phyloP scores from a whole-genome alignment of 78 protist genomes.

The Dictyostelium citrinum region DNA sequence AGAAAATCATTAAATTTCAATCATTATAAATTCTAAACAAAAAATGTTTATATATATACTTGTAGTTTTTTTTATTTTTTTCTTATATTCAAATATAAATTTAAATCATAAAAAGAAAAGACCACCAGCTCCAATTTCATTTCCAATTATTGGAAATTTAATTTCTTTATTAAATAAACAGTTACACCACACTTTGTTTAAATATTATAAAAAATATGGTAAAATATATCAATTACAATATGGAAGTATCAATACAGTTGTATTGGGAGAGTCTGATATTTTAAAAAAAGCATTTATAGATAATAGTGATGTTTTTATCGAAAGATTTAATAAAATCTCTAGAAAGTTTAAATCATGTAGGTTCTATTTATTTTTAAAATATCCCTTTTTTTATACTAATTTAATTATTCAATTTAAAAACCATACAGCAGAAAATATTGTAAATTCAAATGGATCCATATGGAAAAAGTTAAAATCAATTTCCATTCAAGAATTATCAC shows the following conservation, averaged over 20 bases:
- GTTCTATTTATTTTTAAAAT: too few species aligned
- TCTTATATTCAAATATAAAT: neutral
- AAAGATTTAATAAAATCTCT: neutral
- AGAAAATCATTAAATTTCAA: too few species aligned
- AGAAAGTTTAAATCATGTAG: neutral
- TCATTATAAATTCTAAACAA: too few species aligned
- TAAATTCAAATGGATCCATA: neutral
- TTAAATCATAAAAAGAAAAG: neutral
- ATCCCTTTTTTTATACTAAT: too few species aligned
- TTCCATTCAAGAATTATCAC: neutral
- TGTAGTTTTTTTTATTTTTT: neutral
- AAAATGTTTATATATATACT: neutral
- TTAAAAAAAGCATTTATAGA: constrained; percentile 1
- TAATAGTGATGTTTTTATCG: neutral
- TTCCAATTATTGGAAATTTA: neutral
- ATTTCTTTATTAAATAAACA: neutral
- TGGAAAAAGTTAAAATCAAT: neutral
- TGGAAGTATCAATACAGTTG: neutral
- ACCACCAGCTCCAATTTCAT: neutral
- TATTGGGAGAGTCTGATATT: neutral
- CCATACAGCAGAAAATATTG: neutral
- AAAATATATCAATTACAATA: neutral
- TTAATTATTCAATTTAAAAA: too few species aligned
- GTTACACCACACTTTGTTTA: neutral
- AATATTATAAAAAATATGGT: neutral